A percentile compares a stretch with the other conserved stretches of the same genome.
phyloP scores from a whole-genome alignment of 2,329 filamentous ascomycete genomes.

The Ceratocystis albifundus region DNA sequence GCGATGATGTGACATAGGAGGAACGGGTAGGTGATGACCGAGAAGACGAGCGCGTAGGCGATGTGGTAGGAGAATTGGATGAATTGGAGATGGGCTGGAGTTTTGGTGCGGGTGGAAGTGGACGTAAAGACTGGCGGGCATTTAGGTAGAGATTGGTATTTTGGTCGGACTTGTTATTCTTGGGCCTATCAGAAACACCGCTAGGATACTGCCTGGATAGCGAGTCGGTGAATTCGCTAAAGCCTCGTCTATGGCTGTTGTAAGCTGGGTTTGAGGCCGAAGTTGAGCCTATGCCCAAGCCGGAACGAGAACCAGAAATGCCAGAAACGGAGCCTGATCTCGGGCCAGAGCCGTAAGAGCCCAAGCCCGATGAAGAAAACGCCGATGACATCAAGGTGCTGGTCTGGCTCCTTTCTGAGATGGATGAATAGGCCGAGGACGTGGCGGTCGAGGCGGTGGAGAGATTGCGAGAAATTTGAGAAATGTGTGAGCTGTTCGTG shows the following conservation, averaged over 20 bases:
- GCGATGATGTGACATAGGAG: constrained; percentile 17
- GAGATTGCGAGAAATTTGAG: constrained; percentile 44
- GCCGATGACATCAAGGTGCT: constrained; percentile 54
- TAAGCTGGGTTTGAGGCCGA: constrained; percentile 46
- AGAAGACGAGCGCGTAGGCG: constrained; percentile 19
- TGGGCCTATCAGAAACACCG: constrained; percentile 18
- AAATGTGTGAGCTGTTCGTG: constrained; percentile 9
- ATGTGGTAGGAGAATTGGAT: constrained; percentile 16
- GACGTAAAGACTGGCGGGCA: constrained; percentile 65
- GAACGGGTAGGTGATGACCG: constrained; percentile 19
- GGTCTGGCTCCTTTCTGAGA: constrained; percentile 45
- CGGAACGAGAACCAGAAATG: not conserved
- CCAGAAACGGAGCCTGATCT: constrained; percentile 34
- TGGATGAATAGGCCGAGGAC: constrained; percentile 55
- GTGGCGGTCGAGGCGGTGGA: constrained; percentile 61
- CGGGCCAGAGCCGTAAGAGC: constrained; percentile 32
- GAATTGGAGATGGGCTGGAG: constrained; percentile 15
- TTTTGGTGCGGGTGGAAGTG: constrained; percentile 55
- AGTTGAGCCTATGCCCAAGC: not conserved
- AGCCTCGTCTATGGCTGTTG: constrained; percentile 57
- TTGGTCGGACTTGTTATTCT: constrained; percentile 28
- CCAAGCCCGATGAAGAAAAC: constrained; percentile 35
- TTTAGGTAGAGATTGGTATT: constrained; percentile 58
- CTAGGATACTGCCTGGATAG: constrained; percentile 29
- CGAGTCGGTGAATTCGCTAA: constrained; percentile 57